Conservation (phyloP, 495 filamentous ascomycete species). For the Aspergillus egyptiacus region DNA sequence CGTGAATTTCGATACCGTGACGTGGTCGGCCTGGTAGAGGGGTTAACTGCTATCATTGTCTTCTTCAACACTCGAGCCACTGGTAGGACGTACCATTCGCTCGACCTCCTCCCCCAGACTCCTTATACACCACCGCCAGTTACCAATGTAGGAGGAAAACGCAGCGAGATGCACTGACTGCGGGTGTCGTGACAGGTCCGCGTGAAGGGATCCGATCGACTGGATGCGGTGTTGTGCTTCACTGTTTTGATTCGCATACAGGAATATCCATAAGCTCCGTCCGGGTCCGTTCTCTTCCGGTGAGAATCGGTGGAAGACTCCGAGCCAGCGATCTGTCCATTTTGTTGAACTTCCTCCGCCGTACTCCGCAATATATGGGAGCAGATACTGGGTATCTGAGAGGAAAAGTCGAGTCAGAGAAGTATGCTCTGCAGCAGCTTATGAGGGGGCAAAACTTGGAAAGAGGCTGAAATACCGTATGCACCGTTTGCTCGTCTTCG, state of each 20-base stretch:
- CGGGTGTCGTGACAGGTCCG: not conserved
- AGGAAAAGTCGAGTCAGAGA: not conserved
- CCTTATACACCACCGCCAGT: not conserved
- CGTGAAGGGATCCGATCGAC: not conserved
- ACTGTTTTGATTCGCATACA: not conserved
- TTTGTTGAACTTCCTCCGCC: not conserved
- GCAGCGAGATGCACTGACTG: not conserved
- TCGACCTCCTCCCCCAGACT: not conserved
- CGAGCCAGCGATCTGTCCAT: not conserved
- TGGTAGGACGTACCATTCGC: not conserved
- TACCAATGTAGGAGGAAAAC: not conserved
- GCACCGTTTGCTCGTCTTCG: not conserved
- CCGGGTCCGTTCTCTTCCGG: not conserved
- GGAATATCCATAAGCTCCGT: not conserved
- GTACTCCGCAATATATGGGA: not conserved
- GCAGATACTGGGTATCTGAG: not conserved
- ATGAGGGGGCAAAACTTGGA: not conserved
- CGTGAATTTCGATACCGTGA: not conserved
- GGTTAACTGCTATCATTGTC: not conserved
- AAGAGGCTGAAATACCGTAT: not conserved
- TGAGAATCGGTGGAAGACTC: not conserved
- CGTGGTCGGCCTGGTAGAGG: not conserved
- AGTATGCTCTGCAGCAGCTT: not conserved
- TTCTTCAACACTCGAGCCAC: not conserved
- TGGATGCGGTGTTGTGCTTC: not conserved